Conservation (phyloP, 805 yeast species). For the Candida dendrica region DNA sequence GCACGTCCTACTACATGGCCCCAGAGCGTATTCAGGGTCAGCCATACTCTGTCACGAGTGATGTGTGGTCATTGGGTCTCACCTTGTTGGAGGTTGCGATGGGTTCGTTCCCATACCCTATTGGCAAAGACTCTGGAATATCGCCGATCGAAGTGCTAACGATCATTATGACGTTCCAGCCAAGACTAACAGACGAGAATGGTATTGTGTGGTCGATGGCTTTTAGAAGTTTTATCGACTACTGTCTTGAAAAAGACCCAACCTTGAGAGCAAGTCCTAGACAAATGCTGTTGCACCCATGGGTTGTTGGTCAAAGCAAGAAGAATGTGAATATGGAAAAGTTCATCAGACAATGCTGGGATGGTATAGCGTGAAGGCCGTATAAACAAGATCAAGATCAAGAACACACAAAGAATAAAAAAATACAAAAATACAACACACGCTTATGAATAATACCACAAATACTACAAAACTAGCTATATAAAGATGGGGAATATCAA, state of each 20-base stretch:
- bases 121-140: slow-evolving; percentile 26
- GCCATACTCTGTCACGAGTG: slow-evolving; percentile 91
- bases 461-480: too few species aligned
- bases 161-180: slow-evolving; percentile 75
- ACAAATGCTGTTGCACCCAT: slow-evolving; percentile 90
- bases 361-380: background rate
- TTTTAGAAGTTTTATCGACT: slow-evolving; percentile 74
- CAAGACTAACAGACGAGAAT: slow-evolving; percentile 69
- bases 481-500: too few species aligned
- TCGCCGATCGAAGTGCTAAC: slow-evolving; percentile 84
- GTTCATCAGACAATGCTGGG: slow-evolving; percentile 52
- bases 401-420: too few species aligned
- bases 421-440: too few species aligned
- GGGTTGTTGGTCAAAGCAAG: slow-evolving; percentile 74
- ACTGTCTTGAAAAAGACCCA: slow-evolving; percentile 76
- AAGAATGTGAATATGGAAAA: slow-evolving; percentile 79
- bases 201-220: slow-evolving; percentile 77
- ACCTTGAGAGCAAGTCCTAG: slow-evolving; percentile 83
- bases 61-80: slow-evolving; percentile 93
- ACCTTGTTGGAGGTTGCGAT: slow-evolving; percentile 89
- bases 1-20: slow-evolving; percentile 97
- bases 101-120: slow-evolving; percentile 75
- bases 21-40: slow-evolving; percentile 96
- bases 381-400: too few species aligned
- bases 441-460: too few species aligned